Evolutionary conservation across 352 stramenopile species (phyloP).

Genomic region (Phytophthora agathidicida): DNA sequence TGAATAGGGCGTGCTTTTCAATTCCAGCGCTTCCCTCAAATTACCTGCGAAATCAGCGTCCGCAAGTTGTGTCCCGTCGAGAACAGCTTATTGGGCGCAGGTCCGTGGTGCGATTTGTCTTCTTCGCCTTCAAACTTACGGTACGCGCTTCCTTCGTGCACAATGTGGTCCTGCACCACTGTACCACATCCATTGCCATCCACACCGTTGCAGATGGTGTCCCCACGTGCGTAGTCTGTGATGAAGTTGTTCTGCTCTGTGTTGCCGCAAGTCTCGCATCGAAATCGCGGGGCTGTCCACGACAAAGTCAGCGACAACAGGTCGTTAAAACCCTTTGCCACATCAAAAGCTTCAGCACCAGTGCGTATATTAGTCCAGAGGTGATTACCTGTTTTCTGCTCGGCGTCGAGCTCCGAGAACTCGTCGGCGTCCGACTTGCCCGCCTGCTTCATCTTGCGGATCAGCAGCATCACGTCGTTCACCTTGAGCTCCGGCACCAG

Average conservation of each 20-base stretch:
- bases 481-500: slow-evolving; percentile 87
- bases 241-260: slow-evolving; percentile 92
- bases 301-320: neutral
- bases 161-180: slow-evolving; percentile 95
- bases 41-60: slow-evolving; percentile 92
- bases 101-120: slow-evolving; percentile 96
- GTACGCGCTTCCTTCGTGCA: slow-evolving; percentile 96
- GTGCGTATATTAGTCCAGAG: slow-evolving; percentile 15
- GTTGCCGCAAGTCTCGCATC: slow-evolving; percentile 88
- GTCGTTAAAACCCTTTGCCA: slow-evolving; percentile 7
- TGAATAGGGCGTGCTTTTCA: slow-evolving; percentile 22
- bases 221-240: slow-evolving; percentile 86
- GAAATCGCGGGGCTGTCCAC: slow-evolving; percentile 76
- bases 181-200: slow-evolving; percentile 92
- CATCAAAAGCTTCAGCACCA: neutral
- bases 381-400: slow-evolving; percentile 79
- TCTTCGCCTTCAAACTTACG: slow-evolving; percentile 98
- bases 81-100: slow-evolving; percentile 95
- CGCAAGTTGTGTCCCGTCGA: slow-evolving; percentile 95
- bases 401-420: slow-evolving; percentile 85
- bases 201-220: slow-evolving; percentile 88
- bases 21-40: slow-evolving; percentile 11
- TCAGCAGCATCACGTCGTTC: slow-evolving; percentile 87
- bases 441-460: slow-evolving; percentile 91
- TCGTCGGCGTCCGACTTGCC: slow-evolving; percentile 90